phyloP scores from a whole-genome alignment of 306 rosid genomes.

The Mucuna pruriens region DNA sequence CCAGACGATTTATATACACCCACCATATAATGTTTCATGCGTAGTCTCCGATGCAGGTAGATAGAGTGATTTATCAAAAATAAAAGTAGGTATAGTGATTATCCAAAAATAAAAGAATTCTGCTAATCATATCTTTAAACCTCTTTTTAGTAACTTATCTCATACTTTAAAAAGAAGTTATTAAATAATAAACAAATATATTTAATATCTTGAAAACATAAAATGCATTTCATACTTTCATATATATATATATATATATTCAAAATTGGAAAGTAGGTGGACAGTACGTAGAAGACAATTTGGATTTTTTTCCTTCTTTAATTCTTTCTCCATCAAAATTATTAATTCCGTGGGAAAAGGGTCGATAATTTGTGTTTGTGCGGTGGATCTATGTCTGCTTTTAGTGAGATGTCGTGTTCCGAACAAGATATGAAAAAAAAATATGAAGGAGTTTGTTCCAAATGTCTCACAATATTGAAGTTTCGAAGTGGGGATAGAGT shows the following conservation, averaged over 20 bases:
- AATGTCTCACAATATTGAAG: constrained; percentile 35
- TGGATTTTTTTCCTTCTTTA: constrained; percentile 4
- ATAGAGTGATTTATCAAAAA: background rate
- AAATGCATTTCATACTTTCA: background rate
- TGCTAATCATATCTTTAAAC: no score
- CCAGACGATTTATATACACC: constrained; percentile 11
- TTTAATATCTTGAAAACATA: background rate
- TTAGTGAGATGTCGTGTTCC: constrained; percentile 33
- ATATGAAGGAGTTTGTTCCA: constrained; percentile 50
- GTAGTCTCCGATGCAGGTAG: constrained; percentile 27
- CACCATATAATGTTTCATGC: constrained; percentile 28
- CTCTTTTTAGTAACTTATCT: background rate
- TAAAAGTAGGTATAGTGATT: constrained; percentile 1
- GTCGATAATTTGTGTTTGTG: constrained; percentile 10
- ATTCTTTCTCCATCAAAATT: constrained; percentile 1
- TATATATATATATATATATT: background rate
- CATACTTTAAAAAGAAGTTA: background rate
- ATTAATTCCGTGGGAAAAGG: constrained; percentile 11
- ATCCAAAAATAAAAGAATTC: background rate
- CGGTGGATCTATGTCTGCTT: background rate
- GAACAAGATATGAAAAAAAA: background rate
- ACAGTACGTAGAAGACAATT: constrained; percentile 17
- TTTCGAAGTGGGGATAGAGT: constrained; percentile 21
- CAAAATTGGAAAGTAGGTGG: background rate
- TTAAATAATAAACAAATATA: background rate